Conservation (phyloP, 2,329 filamentous ascomycete genomes). For the Metarhizium album region DNA sequence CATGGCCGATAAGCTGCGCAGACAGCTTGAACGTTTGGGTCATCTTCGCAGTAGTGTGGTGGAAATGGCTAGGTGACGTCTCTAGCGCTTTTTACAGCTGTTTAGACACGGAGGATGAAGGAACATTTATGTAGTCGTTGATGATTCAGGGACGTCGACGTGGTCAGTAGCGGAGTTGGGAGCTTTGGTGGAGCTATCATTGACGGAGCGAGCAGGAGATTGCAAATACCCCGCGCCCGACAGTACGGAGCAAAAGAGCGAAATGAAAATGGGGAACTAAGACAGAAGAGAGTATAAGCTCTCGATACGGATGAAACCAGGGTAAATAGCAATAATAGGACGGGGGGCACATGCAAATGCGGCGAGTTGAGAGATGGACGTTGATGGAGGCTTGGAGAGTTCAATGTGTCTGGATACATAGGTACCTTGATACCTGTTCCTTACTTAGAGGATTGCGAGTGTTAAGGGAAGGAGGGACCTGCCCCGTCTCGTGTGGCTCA, state of each 20-base stretch:
- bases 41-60: conserved; percentile 35
- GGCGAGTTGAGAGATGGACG: conserved; percentile 7
- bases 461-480: no score
- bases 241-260: neutral
- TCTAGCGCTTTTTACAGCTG: neutral
- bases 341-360: neutral
- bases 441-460: no score
- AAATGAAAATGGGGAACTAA: no score
- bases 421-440: no score
- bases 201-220: conserved; percentile 1
- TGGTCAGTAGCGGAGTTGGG: conserved; percentile 4
- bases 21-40: conserved; percentile 84
- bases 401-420: neutral
- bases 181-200: conserved; percentile 4
- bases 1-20: conserved; percentile 77
- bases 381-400: conserved; percentile 21
- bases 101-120: neutral
- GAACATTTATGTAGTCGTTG: neutral
- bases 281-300: neutral
- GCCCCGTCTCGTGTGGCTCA: no score
- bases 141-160: conserved; percentile 6
- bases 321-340: neutral
- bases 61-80: conserved; percentile 6
- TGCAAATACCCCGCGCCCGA: no score
- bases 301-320: neutral